Percentiles rank a stretch among this genome's conserved stretches.
phyloP scores from a whole-genome alignment of 75 land plant genomes.

The Cryptomeria japonica region DNA sequence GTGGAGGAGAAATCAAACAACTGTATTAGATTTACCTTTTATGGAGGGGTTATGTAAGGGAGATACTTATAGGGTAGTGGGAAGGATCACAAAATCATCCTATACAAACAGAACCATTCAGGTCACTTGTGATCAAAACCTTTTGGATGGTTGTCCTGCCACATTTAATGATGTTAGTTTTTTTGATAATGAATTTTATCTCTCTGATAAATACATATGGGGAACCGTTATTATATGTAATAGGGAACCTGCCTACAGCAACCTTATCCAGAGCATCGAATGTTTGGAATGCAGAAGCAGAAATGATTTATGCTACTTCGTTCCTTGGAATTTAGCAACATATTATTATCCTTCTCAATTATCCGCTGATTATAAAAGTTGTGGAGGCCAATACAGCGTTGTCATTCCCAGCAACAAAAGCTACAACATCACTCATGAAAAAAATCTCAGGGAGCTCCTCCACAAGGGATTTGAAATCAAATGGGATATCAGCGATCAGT shows the following conservation, averaged over 20 bases:
- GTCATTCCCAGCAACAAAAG: too few relatives aligned
- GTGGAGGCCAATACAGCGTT: too few relatives aligned
- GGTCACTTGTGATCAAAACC: not conserved
- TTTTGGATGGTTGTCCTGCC: not conserved
- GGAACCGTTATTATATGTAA: not conserved
- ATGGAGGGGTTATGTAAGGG: not conserved
- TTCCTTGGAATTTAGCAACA: too few relatives aligned
- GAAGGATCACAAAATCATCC: not conserved
- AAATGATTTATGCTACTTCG: too few relatives aligned
- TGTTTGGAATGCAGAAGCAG: not conserved
- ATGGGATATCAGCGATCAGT: too few relatives aligned
- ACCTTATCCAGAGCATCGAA: not conserved
- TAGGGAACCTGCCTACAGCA: not conserved
- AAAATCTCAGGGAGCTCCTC: too few relatives aligned
- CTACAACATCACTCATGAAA: too few relatives aligned
- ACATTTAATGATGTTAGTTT: rapidly evolving
- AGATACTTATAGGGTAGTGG: not conserved
- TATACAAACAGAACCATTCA: not conserved
- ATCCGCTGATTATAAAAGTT: too few relatives aligned
- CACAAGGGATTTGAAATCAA: too few relatives aligned
- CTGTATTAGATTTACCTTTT: too few relatives aligned
- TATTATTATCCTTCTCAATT: too few relatives aligned
- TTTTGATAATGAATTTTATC: not conserved
- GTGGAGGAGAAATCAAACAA: not conserved
- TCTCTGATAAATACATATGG: not conserved